Percentiles rank a stretch among this genome's conserved stretches.
phyloP scores from a whole-genome alignment of 371 early-diverging fungal genomes.

The Mucor racemosus region DNA sequence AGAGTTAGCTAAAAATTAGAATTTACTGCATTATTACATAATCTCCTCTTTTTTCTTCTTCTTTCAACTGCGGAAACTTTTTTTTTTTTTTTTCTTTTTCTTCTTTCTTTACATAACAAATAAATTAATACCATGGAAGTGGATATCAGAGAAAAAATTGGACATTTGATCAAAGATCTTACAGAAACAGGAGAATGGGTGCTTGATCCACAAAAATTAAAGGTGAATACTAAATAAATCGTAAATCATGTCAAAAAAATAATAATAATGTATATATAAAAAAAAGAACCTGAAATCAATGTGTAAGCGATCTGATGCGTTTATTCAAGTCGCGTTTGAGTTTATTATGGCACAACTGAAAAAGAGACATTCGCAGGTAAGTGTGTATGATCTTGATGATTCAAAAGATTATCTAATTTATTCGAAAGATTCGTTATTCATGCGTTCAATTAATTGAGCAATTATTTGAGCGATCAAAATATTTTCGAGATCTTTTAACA shows the following conservation, averaged over 20 bases:
- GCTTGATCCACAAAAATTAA: slow-evolving; percentile 35
- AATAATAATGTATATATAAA: not conserved
- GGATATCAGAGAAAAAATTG: slow-evolving; percentile 27
- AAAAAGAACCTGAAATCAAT: slow-evolving; percentile 51
- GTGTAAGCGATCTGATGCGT: slow-evolving; percentile 56
- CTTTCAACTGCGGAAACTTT: slow-evolving; percentile 23
- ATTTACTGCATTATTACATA: not conserved
- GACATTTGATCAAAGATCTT: slow-evolving; percentile 31
- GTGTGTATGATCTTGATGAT: too few species aligned
- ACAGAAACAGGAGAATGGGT: slow-evolving; percentile 53
- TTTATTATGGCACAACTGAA: slow-evolving; percentile 55
- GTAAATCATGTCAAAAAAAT: not conserved
- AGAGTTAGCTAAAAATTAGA: slow-evolving; percentile 20
- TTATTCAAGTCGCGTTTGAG: slow-evolving; percentile 52
- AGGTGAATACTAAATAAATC: slow-evolving; percentile 24
- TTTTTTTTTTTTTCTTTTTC: not conserved
- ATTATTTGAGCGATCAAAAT: slow-evolving; percentile 71
- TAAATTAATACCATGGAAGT: slow-evolving; percentile 29
- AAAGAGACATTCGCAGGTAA: slow-evolving; percentile 71
- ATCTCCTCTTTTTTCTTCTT: too few species aligned
- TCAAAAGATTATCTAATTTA: not conserved
- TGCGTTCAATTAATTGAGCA: slow-evolving; percentile 65
- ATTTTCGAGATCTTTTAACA: slow-evolving; percentile 59
- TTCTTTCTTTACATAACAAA: not conserved
- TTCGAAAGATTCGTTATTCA: slow-evolving; percentile 66